Evolutionary conservation across 805 yeast species (phyloP), one percentile per base, ranked within the genome.

Genomic region (Candida hungchunana): DNA sequence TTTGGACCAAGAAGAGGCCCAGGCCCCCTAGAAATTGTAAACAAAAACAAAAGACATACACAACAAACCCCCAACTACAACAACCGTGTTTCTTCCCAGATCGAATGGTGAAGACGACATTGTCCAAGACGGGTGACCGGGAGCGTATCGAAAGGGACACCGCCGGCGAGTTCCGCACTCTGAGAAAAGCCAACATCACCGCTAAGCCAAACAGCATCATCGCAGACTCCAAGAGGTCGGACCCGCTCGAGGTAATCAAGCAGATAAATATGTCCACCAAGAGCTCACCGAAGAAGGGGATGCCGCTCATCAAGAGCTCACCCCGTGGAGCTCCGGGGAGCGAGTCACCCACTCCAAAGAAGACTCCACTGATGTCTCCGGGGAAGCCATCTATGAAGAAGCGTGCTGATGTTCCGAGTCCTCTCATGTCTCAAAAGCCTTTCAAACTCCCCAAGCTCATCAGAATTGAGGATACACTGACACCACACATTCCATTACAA

Each of bases 131-230:
- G 23, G 23, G 23, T 20, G 11, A 11, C 10, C 10, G 8, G 26
- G 31, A 15, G 31, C 32, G 26, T 6, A 36, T 46, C 7, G 49
- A 40, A 16, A 19, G 15, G 17, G 57, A 52, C 31, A 44, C 49
- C 19, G 43, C 39, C 8, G 48, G 47, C 4, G 57, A 52, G 38
- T 51, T 52, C 27, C 40, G 28, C 10, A 25, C 31, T 7, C 30
- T 52, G 9, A 37, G 56, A 35, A 36, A 41, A n/a, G 39, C 55
- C 24, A 35, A 39, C 20, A 32, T 39, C 37, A 26, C 31, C 10
- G 43, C 30, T 9, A 35, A 29, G 24, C 19, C 39, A 7, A 10
- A 26, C 12, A 32, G 12, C 12, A 32, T 40, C 33, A 31, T 40
- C 30, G 17, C 33, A 3, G 38, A 40, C 18, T 14, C 44, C 12